These are phyloP conservation scores for Aspergillus cavernicola DNA, from an alignment of 495 filamentous ascomycete species.

Conservation along the genomic window DNA sequence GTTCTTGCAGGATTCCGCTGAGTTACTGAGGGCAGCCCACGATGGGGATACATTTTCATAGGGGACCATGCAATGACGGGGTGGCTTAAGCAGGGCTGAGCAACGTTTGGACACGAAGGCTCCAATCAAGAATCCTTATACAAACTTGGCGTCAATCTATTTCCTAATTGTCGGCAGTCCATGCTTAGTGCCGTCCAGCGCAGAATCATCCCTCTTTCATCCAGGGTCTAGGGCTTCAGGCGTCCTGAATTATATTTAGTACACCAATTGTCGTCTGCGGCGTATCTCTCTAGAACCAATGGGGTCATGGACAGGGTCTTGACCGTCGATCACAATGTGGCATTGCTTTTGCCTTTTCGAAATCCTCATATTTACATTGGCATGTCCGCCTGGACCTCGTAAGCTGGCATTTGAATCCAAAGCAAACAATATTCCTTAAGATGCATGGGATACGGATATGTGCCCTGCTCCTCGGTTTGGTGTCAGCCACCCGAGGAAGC, in stretches of 20 bases:
- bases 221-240: not conserved
- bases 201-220: not conserved
- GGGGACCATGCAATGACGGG: too few relatives aligned
- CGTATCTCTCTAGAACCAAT: not conserved
- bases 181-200: too few relatives aligned
- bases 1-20: not conserved
- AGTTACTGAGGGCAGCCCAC: not conserved
- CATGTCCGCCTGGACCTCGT: too few relatives aligned
- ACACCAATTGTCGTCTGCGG: not conserved
- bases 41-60: not conserved
- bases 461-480: not conserved
- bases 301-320: not conserved
- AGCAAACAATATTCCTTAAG: too few relatives aligned
- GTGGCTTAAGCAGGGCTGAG: too few relatives aligned
- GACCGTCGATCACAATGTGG: not conserved
- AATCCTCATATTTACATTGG: too few relatives aligned
- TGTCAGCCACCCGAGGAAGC: not conserved
- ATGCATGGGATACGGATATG: not conserved
- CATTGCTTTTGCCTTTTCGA: too few relatives aligned
- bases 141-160: too few relatives aligned
- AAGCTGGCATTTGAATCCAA: too few relatives aligned
- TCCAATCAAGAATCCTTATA: too few relatives aligned
- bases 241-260: not conserved
- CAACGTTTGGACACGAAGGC: too few relatives aligned
- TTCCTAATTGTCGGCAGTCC: too few relatives aligned